Conservation (phyloP, 2,329 filamentous ascomycete species). For the Stagonosporopsis cucurbitacearum region DNA sequence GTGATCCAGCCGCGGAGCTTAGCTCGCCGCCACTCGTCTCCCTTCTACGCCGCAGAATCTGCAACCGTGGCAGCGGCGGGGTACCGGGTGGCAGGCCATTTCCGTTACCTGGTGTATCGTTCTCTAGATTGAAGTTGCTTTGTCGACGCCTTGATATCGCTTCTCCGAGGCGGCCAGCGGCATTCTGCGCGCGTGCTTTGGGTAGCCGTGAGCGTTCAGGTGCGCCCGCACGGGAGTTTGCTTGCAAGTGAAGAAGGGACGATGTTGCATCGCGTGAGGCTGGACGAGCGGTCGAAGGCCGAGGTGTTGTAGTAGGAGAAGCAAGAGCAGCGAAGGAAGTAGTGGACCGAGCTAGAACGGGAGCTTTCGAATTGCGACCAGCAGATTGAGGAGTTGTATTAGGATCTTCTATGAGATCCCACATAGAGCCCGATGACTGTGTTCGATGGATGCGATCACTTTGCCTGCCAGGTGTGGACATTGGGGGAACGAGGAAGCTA, state of each 20-base stretch:
- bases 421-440: slow-evolving; percentile 42
- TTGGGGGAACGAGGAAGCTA: slow-evolving; percentile 37
- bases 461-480: slow-evolving; percentile 35
- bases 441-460: slow-evolving; percentile 37
- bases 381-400: slow-evolving; percentile 29
- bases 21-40: slow-evolving; percentile 47
- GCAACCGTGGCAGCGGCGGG: slow-evolving; percentile 40
- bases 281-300: slow-evolving; percentile 30
- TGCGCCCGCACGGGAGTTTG: slow-evolving; percentile 23
- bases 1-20: slow-evolving; percentile 25
- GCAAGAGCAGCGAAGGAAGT: slow-evolving; percentile 37
- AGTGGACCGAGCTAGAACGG: slow-evolving; percentile 33
- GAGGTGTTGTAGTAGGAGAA: slow-evolving; percentile 25
- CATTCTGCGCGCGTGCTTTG: slow-evolving; percentile 37
- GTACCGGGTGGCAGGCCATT: slow-evolving; percentile 2
- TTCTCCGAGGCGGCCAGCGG: slow-evolving; percentile 35
- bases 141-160: slow-evolving; percentile 35
- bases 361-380: slow-evolving; percentile 24
- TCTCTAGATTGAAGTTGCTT: slow-evolving; percentile 36
- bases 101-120: slow-evolving; percentile 22
- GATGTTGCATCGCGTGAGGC: slow-evolving; percentile 40
- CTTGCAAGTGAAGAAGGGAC: slow-evolving; percentile 34
- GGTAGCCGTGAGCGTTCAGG: slow-evolving; percentile 33
- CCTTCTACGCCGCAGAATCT: slow-evolving; percentile 43
- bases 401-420: slow-evolving; percentile 44